Conservation (phyloP, 2,329 filamentous ascomycete genomes). For the Penicillium sp. region DNA sequence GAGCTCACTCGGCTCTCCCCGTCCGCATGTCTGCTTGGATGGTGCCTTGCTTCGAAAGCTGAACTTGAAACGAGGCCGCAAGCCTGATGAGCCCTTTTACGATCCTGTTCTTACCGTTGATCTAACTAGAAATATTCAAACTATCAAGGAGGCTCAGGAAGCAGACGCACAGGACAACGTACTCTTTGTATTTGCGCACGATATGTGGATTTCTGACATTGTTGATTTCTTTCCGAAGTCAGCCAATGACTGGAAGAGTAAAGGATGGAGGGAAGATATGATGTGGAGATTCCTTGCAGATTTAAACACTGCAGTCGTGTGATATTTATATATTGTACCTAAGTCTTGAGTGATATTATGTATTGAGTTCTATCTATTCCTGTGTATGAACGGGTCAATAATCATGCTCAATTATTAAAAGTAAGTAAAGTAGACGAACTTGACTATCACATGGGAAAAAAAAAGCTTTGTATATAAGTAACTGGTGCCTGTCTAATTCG, state of each 20-base stretch:
- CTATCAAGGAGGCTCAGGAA: conserved; percentile 16
- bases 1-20: background rate
- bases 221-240: conserved; percentile 25
- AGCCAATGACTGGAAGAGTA: conserved; percentile 8
- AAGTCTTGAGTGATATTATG: no score
- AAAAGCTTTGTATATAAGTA: no score
- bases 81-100: conserved; percentile 5
- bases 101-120: conserved; percentile 5
- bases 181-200: conserved; percentile 30
- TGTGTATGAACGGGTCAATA: no score
- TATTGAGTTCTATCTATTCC: no score
- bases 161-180: conserved; percentile 24
- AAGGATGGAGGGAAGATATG: conserved; percentile 3
- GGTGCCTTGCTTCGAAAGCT: background rate
- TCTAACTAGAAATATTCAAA: conserved; percentile 1
- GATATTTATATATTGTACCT: no score
- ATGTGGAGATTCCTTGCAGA: conserved; percentile 6
- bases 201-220: conserved; percentile 19
- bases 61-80: conserved; percentile 1
- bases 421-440: no score
- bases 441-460: no score
- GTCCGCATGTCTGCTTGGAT: background rate
- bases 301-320: background rate
- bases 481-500: no score
- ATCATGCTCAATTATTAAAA: no score